Conservation (phyloP, 257 asterid species). For the Petunia axillaris region DNA sequence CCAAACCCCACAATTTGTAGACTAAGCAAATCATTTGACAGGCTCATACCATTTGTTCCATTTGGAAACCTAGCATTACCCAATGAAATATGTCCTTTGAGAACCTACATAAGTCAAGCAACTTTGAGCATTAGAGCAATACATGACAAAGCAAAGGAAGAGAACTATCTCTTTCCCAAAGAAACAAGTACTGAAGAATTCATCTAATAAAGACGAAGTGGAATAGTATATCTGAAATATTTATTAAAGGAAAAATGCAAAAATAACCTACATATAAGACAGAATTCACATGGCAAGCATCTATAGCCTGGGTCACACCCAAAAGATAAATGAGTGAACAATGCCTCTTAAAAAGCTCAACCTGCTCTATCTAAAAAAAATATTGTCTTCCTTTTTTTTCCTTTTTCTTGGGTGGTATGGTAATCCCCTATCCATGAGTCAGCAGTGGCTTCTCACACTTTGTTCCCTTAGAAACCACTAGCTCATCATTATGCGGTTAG, state of each 20-base stretch:
- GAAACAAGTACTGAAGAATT: not conserved
- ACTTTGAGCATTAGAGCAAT: not conserved
- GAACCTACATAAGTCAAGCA: slow-evolving; percentile 63
- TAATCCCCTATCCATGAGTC: not conserved
- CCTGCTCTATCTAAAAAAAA: not conserved
- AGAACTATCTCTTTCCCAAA: not conserved
- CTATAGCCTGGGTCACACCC: not conserved
- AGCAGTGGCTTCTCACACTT: slow-evolving; percentile 10
- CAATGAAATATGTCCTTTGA: slow-evolving; percentile 91
- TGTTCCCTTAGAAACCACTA: not conserved
- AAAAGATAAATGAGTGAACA: not conserved
- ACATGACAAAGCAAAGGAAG: slow-evolving; percentile 10
- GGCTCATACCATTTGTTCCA: slow-evolving; percentile 80
- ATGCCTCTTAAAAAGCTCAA: slow-evolving; percentile 5
- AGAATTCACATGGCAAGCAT: not conserved
- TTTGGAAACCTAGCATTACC: slow-evolving; percentile 94
- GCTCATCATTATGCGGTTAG: not conserved
- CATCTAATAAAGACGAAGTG: not conserved
- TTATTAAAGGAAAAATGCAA: not conserved
- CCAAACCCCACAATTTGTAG: slow-evolving; percentile 16
- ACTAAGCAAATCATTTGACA: not conserved
- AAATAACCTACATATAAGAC: not conserved
- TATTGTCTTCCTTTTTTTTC: not conserved
- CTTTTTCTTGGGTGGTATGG: not conserved
- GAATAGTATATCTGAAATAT: not conserved